Percentiles rank a stretch among this genome's conserved stretches.
Evolutionary conservation across 1,139 yeast species (phyloP).

Genomic region (Schwanniomyces etchellsii): DNA sequence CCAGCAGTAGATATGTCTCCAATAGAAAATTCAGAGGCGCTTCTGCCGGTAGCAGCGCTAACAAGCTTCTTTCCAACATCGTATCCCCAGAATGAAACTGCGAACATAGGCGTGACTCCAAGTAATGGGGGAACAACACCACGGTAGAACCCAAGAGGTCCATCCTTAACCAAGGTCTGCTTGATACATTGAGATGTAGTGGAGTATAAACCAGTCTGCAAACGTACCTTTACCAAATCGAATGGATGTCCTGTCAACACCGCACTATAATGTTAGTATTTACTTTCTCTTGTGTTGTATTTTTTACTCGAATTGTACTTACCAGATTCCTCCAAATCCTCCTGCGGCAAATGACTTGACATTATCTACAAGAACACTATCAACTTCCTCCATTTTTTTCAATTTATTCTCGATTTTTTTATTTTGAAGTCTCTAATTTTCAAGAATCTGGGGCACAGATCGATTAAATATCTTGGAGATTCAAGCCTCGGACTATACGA

Average conservation of each 20-base stretch:
- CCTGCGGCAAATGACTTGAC: slow-evolving; percentile 86
- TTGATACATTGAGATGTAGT: slow-evolving; percentile 63
- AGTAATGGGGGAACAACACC: slow-evolving; percentile 86
- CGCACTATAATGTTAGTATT: slow-evolving; percentile 39
- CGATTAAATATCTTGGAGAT: not conserved
- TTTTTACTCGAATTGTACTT: slow-evolving; percentile 10
- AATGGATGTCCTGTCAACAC: slow-evolving; percentile 95
- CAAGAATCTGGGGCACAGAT: not conserved
- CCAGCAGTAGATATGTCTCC: slow-evolving; percentile 87
- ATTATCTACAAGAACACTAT: slow-evolving; percentile 42
- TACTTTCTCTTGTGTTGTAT: not conserved
- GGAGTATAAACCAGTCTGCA: slow-evolving; percentile 69
- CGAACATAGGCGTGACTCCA: slow-evolving; percentile 98
- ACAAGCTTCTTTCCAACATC: slow-evolving; percentile 85
- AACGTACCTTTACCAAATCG: slow-evolving; percentile 85
- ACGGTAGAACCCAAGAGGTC: slow-evolving; percentile 73
- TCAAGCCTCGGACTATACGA: not conserved
- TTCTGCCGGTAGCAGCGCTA: slow-evolving; percentile 32
- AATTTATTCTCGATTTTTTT: slow-evolving; percentile 1
- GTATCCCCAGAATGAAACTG: slow-evolving; percentile 97
- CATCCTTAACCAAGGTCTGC: slow-evolving; percentile 66
- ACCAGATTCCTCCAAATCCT: slow-evolving; percentile 56
- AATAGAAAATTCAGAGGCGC: slow-evolving; percentile 46
- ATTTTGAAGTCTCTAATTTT: not conserved
- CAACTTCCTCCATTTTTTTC: slow-evolving; percentile 39